Percentiles rank a stretch among this genome's conserved stretches.
These are phyloP conservation scores for Didymella segeticola DNA, from an alignment of 2,329 filamentous ascomycete species.

Conservation along the genomic window DNA sequence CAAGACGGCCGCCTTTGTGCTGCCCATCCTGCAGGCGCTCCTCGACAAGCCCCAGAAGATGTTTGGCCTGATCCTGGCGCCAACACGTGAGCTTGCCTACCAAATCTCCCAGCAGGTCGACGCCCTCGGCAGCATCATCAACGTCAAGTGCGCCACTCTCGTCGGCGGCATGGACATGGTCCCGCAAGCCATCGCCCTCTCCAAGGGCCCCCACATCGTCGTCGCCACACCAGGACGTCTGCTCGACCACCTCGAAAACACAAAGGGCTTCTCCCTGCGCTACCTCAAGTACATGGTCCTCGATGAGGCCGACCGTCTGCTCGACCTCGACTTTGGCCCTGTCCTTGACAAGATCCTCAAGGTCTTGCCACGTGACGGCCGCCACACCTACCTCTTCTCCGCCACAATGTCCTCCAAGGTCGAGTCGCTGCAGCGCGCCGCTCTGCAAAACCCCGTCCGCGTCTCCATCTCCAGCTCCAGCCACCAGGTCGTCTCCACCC, in stretches of 20 bases:
- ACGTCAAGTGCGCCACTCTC: constrained; percentile 83
- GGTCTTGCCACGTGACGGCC: constrained; percentile 69
- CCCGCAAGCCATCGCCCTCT: constrained; percentile 84
- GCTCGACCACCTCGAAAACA: constrained; percentile 93
- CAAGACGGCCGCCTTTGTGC: constrained; percentile 93
- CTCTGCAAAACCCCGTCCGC: constrained; percentile 80
- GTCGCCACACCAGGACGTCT: constrained; percentile 93
- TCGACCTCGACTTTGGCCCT: constrained; percentile 94
- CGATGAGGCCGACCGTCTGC: constrained; percentile 89
- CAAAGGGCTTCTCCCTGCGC: constrained; percentile 89
- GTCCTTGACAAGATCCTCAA: constrained; percentile 93
- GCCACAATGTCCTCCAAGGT: constrained; percentile 95
- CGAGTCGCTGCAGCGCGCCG: constrained; percentile 88
- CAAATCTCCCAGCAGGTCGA: constrained; percentile 92
- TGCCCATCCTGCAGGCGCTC: constrained; percentile 88
- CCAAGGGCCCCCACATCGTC: constrained; percentile 94
- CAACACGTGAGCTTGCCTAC: constrained; percentile 89
- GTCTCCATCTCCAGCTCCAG: constrained; percentile 83
- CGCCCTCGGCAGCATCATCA: constrained; percentile 83
- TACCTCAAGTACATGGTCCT: constrained; percentile 88
- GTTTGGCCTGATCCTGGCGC: constrained; percentile 89
- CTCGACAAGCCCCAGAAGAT: constrained; percentile 86
- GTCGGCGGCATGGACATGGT: constrained; percentile 98
- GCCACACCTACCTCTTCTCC: constrained; percentile 80
- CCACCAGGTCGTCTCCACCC: constrained; percentile 89